A percentile compares a stretch with the other conserved stretches of the same genome.
phyloP scores from a whole-genome alignment of 108 stramenopile species.

The Cyclotella choctawhatcheeana region DNA sequence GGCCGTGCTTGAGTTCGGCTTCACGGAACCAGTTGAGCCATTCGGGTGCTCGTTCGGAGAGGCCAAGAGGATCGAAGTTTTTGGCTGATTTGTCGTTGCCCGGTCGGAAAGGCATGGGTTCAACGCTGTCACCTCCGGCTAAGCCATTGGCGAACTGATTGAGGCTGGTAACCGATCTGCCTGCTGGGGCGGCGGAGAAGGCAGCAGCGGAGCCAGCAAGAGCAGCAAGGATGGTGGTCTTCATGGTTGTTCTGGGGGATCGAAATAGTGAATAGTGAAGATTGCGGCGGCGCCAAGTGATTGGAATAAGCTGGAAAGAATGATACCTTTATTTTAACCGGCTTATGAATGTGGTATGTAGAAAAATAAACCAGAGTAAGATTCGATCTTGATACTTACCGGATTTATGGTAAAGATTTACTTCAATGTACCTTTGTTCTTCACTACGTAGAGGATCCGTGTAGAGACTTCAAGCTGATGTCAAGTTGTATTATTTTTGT shows the following conservation, averaged over 20 bases:
- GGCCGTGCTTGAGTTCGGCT: slow-evolving; percentile 85
- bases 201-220: slow-evolving; percentile 15
- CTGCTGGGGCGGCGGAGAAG: slow-evolving; percentile 15
- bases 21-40: slow-evolving; percentile 91
- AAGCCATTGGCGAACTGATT: slow-evolving; percentile 46
- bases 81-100: slow-evolving; percentile 59
- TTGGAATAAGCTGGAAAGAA: too few relatives aligned
- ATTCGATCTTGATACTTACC: background rate
- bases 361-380: background rate
- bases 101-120: slow-evolving; percentile 63
- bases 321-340: too few relatives aligned
- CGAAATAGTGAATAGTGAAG: background rate
- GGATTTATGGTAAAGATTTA: background rate
- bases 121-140: slow-evolving; percentile 36
- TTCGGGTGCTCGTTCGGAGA: slow-evolving; percentile 65
- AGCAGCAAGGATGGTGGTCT: slow-evolving; percentile 30
- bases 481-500: background rate
- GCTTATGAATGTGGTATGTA: too few relatives aligned
- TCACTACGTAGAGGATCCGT: too few relatives aligned
- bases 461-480: too few relatives aligned
- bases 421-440: background rate
- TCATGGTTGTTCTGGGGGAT: slow-evolving; percentile 28
- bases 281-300: too few relatives aligned
- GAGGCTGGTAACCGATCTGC: slow-evolving; percentile 11
- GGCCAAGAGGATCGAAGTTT: slow-evolving; percentile 75